Percentiles rank a stretch among this genome's conserved stretches.
These are phyloP conservation scores for Globisporangium lucens DNA, from an alignment of 352 stramenopile genomes.

Conservation along the genomic window DNA sequence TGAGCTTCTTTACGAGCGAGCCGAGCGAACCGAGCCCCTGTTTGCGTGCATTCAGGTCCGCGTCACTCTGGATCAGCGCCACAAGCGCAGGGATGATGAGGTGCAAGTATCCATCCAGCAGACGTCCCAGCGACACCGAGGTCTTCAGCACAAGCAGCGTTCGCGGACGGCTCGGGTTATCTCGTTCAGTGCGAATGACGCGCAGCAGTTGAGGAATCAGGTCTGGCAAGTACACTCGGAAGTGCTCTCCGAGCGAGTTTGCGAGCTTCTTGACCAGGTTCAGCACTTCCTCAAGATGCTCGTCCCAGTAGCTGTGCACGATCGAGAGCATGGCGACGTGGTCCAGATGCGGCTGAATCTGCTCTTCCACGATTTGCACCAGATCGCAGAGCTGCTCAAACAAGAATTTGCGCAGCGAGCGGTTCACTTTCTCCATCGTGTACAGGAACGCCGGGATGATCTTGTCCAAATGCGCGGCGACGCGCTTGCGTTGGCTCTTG, in stretches of 20 bases:
- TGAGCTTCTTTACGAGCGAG: conserved; percentile 87
- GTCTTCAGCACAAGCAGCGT: conserved; percentile 82
- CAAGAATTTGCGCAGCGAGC: conserved; percentile 91
- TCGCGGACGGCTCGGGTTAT: conserved; percentile 57
- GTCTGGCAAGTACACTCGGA: conserved; percentile 86
- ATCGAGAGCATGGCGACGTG: conserved; percentile 82
- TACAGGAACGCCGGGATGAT: conserved; percentile 98
- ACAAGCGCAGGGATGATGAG: conserved; percentile 83
- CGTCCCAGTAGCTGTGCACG: conserved; percentile 81
- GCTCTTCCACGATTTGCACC: conserved; percentile 95
- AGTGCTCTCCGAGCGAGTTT: conserved; percentile 79
- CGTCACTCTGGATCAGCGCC: conserved; percentile 80
- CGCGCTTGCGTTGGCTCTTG: conserved; percentile 92
- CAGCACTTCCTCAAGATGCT: conserved; percentile 96
- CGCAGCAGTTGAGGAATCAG: conserved; percentile 87
- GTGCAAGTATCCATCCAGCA: conserved; percentile 83
- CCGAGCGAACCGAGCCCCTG: conserved; percentile 78
- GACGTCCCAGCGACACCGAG: conserved; percentile 62
- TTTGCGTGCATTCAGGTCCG: conserved; percentile 75
- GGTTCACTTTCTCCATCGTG: conserved; percentile 88
- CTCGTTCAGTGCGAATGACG: conserved; percentile 79
- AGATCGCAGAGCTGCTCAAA: conserved; percentile 96
- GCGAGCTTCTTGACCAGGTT: conserved; percentile 95
- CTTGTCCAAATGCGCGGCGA: conserved; percentile 94
- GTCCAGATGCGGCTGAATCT: conserved; percentile 92